A percentile compares a stretch with the other conserved stretches of the same genome.
Evolutionary conservation across 169 alveolate genomes (phyloP).

Genomic region (Cryptosporidium parvum): DNA sequence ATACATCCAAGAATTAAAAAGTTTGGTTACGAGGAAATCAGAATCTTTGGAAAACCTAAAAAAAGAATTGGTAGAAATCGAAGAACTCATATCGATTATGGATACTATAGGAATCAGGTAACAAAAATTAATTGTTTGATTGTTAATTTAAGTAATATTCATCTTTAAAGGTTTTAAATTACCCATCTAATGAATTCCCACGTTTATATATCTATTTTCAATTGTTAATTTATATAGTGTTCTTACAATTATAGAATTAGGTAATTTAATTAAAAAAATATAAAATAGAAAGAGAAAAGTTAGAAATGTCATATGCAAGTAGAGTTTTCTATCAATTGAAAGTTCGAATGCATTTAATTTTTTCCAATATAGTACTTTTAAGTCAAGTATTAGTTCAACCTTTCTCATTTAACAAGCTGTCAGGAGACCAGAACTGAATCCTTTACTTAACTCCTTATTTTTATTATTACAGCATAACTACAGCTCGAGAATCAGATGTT

Average conservation of each 20-base stretch:
- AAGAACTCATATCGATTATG: slow-evolving; percentile 46
- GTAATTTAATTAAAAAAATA: too few relatives aligned
- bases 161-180: background rate
- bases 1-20: slow-evolving; percentile 41
- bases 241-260: background rate
- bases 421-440: too few relatives aligned
- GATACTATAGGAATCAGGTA: slow-evolving; percentile 20
- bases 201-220: background rate
- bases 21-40: slow-evolving; percentile 26
- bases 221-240: background rate
- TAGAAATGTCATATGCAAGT: background rate
- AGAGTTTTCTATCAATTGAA: background rate
- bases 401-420: background rate
- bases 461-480: too few relatives aligned
- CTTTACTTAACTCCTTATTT: background rate
- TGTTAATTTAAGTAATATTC: background rate
- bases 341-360: background rate
- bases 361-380: background rate
- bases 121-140: background rate
- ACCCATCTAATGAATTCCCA: background rate
- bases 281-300: background rate
- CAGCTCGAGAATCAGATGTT: background rate
- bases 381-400: background rate
- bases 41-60: slow-evolving; percentile 40
- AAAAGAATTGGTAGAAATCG: slow-evolving; percentile 50